Conservation (phyloP, 2,329 filamentous ascomycete genomes). For the Truncatella angustata region DNA sequence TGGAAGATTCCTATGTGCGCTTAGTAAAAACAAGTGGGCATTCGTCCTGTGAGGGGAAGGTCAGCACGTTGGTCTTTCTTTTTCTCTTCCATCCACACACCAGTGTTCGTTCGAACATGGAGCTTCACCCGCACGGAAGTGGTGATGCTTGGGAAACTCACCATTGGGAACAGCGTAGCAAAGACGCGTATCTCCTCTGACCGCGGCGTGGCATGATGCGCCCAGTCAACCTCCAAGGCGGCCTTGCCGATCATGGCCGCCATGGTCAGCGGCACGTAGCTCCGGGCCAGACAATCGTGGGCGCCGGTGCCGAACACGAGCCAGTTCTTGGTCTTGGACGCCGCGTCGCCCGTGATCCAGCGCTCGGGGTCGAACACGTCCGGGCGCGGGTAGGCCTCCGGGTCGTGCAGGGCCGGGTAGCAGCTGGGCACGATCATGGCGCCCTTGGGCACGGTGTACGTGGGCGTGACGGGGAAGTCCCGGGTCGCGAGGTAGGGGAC, state of each 20-base stretch:
- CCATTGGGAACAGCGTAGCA: slow-evolving; percentile 48
- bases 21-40: slow-evolving; percentile 35
- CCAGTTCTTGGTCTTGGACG: slow-evolving; percentile 51
- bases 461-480: slow-evolving; percentile 42
- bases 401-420: slow-evolving; percentile 50
- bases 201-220: slow-evolving; percentile 43
- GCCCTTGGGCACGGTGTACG: slow-evolving; percentile 48
- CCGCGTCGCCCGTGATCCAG: slow-evolving; percentile 51
- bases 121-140: too few relatives aligned
- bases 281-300: slow-evolving; percentile 48
- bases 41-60: slow-evolving; percentile 34
- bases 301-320: slow-evolving; percentile 50
- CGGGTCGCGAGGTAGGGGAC: slow-evolving; percentile 50
- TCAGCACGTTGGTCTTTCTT: too few relatives aligned
- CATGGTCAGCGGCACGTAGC: slow-evolving; percentile 50
- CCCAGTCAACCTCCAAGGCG: slow-evolving; percentile 47
- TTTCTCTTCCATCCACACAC: too few relatives aligned
- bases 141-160: too few relatives aligned
- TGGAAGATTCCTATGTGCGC: slow-evolving; percentile 14
- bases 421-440: slow-evolving; percentile 50
- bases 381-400: slow-evolving; percentile 43
- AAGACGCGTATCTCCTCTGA: slow-evolving; percentile 52
- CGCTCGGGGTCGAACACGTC: slow-evolving; percentile 48
- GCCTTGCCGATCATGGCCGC: slow-evolving; percentile 53
- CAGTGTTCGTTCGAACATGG: too few relatives aligned